A percentile compares a stretch with the other conserved stretches of the same genome.
Evolutionary conservation across 345 rosid species (phyloP).

Genomic region (Populus pruinosa): DNA sequence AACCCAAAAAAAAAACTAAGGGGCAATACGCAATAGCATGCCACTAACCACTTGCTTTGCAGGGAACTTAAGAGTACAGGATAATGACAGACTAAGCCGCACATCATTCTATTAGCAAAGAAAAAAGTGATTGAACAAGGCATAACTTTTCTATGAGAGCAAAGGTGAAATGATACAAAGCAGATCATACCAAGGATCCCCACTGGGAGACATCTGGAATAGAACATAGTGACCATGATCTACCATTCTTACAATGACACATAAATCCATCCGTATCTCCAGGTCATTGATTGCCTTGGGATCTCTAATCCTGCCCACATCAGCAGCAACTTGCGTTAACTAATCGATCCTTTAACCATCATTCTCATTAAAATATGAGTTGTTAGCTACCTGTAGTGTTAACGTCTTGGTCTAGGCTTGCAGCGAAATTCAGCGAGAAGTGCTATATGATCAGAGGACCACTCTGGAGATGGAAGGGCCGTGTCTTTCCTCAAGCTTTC

Average conservation of each 20-base stretch:
- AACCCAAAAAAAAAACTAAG: constrained; percentile 15
- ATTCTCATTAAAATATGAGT: neutral
- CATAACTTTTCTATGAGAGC: constrained; percentile 46
- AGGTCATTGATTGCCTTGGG: constrained; percentile 13
- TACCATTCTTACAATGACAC: constrained; percentile 39
- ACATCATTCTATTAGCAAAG: constrained; percentile 35
- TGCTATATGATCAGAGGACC: constrained; percentile 99
- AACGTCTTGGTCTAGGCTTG: constrained; percentile 87
- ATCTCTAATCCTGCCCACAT: constrained; percentile 30
- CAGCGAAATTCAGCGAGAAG: constrained; percentile 93
- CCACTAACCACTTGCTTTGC: constrained; percentile 39
- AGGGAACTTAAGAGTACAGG: constrained; percentile 22
- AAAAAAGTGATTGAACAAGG: constrained; percentile 18
- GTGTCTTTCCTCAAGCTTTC: constrained; percentile 97
- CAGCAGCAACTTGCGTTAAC: neutral
- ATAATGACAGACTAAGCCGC: constrained; percentile 16
- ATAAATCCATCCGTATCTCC: constrained; percentile 24
- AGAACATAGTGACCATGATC: constrained; percentile 35
- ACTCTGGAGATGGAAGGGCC: constrained; percentile 98
- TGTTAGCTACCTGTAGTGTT: constrained; percentile 37
- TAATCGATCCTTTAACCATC: neutral
- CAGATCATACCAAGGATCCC: constrained; percentile 40
- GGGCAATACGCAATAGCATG: constrained; percentile 26
- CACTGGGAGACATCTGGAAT: constrained; percentile 30
- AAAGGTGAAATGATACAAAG: constrained; percentile 51